These are phyloP conservation scores for Cicer judaicum DNA, from an alignment of 306 rosid species.

Conservation along the genomic window DNA sequence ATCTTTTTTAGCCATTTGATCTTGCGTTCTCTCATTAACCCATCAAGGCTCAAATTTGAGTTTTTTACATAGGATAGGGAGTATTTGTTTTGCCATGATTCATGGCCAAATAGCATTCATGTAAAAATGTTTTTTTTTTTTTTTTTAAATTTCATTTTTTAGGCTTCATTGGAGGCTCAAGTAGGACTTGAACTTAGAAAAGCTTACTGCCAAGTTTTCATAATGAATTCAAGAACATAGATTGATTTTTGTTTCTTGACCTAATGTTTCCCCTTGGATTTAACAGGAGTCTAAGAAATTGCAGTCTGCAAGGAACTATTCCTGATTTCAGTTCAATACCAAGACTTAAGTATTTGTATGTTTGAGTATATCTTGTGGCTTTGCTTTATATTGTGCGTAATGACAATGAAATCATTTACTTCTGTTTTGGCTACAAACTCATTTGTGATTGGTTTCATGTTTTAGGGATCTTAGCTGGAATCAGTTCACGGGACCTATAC, in stretches of 20 bases:
- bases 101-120: conserved; percentile 19
- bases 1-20: conserved; percentile 1
- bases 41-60: conserved; percentile 7
- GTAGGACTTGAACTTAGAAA: conserved; percentile 19
- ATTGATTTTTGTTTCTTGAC: conserved; percentile 14
- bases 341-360: conserved; percentile 78
- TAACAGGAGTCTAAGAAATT: conserved; percentile 88
- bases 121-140: not conserved
- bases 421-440: conserved; percentile 33
- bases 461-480: conserved; percentile 91
- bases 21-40: conserved; percentile 14
- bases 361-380: conserved; percentile 33
- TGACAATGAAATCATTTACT: conserved; percentile 2
- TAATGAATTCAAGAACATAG: conserved; percentile 24
- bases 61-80: conserved; percentile 23
- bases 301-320: conserved; percentile 79
- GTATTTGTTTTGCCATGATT: conserved; percentile 5
- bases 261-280: conserved; percentile 45
- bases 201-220: conserved; percentile 4
- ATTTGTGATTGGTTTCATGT: conserved; percentile 45
- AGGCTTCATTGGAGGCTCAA: conserved; percentile 34
- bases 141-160: no score
- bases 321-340: conserved; percentile 69
- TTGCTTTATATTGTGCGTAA: conserved; percentile 29
- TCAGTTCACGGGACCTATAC: conserved; percentile 65